phyloP scores from a whole-genome alignment of 495 filamentous ascomycete species.

The Podospora comata region DNA sequence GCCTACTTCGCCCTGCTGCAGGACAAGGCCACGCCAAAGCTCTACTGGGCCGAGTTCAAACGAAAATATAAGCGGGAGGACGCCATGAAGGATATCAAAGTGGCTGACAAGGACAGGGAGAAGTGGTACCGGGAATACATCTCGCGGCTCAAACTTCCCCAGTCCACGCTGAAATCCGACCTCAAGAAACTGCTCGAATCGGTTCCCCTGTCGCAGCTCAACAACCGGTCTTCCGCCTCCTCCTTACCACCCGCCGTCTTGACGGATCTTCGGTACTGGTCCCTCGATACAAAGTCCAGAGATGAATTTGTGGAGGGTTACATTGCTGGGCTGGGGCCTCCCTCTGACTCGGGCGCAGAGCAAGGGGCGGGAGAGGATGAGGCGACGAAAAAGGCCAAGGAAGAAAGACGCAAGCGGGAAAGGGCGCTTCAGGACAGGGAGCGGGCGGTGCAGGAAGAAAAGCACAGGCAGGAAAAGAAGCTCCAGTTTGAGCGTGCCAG shows the following conservation, averaged over 20 bases:
- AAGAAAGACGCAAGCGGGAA: constrained; percentile 66
- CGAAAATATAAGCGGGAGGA: constrained; percentile 80
- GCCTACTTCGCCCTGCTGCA: constrained; percentile 81
- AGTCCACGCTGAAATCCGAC: constrained; percentile 73
- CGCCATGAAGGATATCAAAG: constrained; percentile 71
- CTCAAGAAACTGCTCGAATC: constrained; percentile 72
- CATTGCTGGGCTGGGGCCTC: constrained; percentile 66
- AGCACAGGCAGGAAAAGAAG: constrained; percentile 62
- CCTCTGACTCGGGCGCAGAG: constrained; percentile 50
- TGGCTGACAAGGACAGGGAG: constrained; percentile 85
- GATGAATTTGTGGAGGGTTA: constrained; percentile 73
- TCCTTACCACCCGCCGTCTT: constrained; percentile 67
- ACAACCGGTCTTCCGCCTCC: constrained; percentile 60
- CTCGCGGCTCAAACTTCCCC: constrained; percentile 68
- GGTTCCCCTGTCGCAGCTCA: constrained; percentile 59
- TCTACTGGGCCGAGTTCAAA: constrained; percentile 97
- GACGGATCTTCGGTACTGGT: constrained; percentile 76
- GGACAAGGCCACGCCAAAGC: constrained; percentile 75
- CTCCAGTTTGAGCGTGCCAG: constrained; percentile 63
- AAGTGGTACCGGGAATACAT: constrained; percentile 89
- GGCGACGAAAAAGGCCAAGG: constrained; percentile 56
- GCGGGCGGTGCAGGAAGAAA: constrained; percentile 69
- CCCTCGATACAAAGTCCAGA: constrained; percentile 64
- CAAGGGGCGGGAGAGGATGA: constrained; percentile 60
- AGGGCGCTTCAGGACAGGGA: constrained; percentile 74